Evolutionary conservation across 1,284 basidiomycete genomes (phyloP).

Genomic region (Ganoderma sinense): DNA sequence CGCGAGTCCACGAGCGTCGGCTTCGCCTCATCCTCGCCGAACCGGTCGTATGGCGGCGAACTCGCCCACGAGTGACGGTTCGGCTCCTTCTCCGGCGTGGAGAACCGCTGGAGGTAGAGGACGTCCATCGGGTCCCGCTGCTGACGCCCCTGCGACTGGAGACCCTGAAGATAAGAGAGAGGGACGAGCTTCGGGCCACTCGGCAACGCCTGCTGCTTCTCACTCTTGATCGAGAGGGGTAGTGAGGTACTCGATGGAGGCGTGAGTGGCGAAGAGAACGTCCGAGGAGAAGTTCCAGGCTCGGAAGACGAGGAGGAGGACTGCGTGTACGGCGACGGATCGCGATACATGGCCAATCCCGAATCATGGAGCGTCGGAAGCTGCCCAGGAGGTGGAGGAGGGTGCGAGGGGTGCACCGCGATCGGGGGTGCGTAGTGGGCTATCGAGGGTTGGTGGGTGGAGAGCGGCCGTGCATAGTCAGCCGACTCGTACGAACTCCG

Average conservation of each 20-base stretch:
- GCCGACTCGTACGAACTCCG: conserved; percentile 28
- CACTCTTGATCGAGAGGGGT: conserved; percentile 22
- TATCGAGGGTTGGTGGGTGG: conserved; percentile 11
- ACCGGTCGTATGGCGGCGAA: conserved; percentile 21
- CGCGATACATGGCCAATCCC: conserved; percentile 34
- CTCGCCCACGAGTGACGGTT: conserved; percentile 26
- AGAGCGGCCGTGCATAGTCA: conserved; percentile 13
- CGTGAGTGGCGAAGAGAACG: conserved; percentile 34
- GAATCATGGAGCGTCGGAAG: conserved; percentile 35
- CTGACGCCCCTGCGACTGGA: conserved; percentile 29
- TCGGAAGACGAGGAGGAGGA: conserved; percentile 40
- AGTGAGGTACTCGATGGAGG: conserved; percentile 30
- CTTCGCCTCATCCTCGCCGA: conserved; percentile 28
- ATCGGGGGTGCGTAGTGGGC: conserved; percentile 6
- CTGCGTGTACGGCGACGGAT: conserved; percentile 39
- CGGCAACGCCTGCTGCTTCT: conserved; percentile 11
- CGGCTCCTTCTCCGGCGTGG: conserved; percentile 28
- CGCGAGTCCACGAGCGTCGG: conserved; percentile 25
- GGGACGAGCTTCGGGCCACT: conserved; percentile 38
- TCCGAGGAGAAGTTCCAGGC: conserved; percentile 32
- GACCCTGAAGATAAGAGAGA: conserved; percentile 37
- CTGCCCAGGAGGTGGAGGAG: conserved; percentile 16
- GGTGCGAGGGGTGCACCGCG: conserved; percentile 2
- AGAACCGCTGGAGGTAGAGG: conserved; percentile 37
- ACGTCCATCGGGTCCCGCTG: conserved; percentile 40